Evolutionary conservation across 805 yeast species (phyloP), one percentile per base, ranked within the genome.

Genomic region (Wickerhamomyces ciferrii): DNA sequence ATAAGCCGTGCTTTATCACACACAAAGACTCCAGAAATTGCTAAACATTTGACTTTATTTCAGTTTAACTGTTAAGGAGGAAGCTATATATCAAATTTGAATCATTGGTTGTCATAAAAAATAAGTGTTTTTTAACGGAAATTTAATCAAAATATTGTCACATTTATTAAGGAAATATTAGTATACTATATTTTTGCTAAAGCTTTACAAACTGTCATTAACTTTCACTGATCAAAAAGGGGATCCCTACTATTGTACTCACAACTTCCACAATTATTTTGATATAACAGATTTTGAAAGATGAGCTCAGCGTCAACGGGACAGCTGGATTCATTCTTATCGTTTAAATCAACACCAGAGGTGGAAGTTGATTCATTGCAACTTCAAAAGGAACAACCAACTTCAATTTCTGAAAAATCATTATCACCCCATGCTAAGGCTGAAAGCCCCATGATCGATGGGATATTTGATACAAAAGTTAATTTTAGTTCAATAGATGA

Each of bases 231-330:
- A 7, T 27, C 14, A 5, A 27, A 27, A 27, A 27, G 31, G 31
- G 14, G 14, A 27, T 27, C 31, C 31, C 31, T 14, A 27, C 4
- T 27, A 27, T 5, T 23, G 25, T 23, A 8, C 8, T 8, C 25
- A 23, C 25, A 23, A 23, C 8, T 6, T 8, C 7, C 21, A 34
- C 21, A 34, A 34, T 9, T 10, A 23, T 23, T 23, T 23, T 23
- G 25, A 23, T n/a, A 35, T n/a, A 35, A 17, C 11, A 5, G n/a
- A n/a, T n/a, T n/a, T 11, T 34, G 11, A 20, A 39, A 24, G 23
- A 53, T 51, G 55, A 52, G 47, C 35, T 48, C 55, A 14, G 49
- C 52, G 24, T 49, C 54, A 10, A 37, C 52, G 15, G 52, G 52
- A 23, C 53, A 51, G 32, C 31, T 50, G 41, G 61, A 51, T 40